phyloP scores from a whole-genome alignment of 306 rosid genomes.

The Vicia sativa region DNA sequence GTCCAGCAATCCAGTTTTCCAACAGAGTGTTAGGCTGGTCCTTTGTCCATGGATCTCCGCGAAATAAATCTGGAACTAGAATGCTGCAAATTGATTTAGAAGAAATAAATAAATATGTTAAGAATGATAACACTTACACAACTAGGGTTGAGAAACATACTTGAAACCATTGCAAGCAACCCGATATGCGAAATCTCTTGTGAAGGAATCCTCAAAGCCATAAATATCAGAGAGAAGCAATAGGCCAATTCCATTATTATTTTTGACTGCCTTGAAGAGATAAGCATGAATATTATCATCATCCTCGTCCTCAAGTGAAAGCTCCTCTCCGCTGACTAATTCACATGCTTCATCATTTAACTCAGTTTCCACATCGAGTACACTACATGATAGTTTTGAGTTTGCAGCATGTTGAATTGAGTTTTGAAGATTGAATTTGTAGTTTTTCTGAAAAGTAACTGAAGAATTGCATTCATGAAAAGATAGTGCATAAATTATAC shows the following conservation, averaged over 20 bases:
- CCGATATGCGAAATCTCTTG: constrained; percentile 79
- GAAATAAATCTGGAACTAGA: constrained; percentile 77
- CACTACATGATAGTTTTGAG: constrained; percentile 50
- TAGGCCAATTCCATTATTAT: constrained; percentile 73
- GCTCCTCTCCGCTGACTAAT: constrained; percentile 71
- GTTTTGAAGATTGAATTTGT: constrained; percentile 44
- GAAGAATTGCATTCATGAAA: constrained; percentile 56
- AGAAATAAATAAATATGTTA: constrained; percentile 4
- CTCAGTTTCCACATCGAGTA: constrained; percentile 50
- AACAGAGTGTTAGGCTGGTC: constrained; percentile 42
- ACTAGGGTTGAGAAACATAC: constrained; percentile 45
- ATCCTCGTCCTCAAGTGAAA: constrained; percentile 66
- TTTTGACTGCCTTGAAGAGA: constrained; percentile 80
- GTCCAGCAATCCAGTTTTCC: constrained; percentile 60
- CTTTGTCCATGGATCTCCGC: constrained; percentile 69
- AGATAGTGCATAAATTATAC: background rate
- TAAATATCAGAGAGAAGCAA: constrained; percentile 73
- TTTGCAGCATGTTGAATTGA: constrained; percentile 31
- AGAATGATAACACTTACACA: constrained; percentile 17
- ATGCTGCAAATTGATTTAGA: constrained; percentile 75
- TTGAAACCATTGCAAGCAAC: constrained; percentile 84
- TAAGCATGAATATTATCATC: constrained; percentile 55
- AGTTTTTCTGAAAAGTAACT: constrained; percentile 60
- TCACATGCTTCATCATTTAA: constrained; percentile 71
- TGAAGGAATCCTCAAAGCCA: constrained; percentile 74